Evolutionary conservation across 1,284 basidiomycete genomes (phyloP).

Genomic region (Leucoagaricus sp.): DNA sequence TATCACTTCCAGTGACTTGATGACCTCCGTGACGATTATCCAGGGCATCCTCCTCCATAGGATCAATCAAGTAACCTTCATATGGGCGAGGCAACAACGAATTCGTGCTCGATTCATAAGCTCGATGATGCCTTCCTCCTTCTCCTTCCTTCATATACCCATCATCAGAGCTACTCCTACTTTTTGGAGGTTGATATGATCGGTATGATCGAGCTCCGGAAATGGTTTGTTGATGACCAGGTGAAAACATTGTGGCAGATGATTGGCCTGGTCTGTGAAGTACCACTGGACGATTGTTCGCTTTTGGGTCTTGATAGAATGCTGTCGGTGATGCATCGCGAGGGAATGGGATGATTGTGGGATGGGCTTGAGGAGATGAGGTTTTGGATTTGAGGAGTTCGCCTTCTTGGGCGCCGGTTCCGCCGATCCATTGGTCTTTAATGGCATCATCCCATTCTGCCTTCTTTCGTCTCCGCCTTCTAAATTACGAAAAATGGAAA

Average conservation of each 20-base stretch:
- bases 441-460: constrained; percentile 1
- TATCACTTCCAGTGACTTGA: too few relatives aligned
- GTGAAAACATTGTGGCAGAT: not conserved
- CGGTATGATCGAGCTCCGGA: not conserved
- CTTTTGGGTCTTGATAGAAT: not conserved
- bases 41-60: too few relatives aligned
- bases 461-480: not conserved
- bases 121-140: not conserved
- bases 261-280: not conserved
- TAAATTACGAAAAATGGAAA: not conserved
- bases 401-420: too few relatives aligned
- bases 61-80: not conserved
- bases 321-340: not conserved
- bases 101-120: not conserved
- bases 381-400: not conserved
- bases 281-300: not conserved
- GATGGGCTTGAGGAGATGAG: not conserved
- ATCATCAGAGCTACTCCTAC: not conserved
- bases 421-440: not conserved
- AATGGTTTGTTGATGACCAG: not conserved
- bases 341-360: not conserved
- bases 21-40: not conserved
- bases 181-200: not conserved
- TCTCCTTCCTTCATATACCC: not conserved
- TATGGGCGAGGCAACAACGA: not conserved